Evolutionary conservation across 2,329 filamentous ascomycete genomes (phyloP).

Genomic region (Cladobotryum protrusum): DNA sequence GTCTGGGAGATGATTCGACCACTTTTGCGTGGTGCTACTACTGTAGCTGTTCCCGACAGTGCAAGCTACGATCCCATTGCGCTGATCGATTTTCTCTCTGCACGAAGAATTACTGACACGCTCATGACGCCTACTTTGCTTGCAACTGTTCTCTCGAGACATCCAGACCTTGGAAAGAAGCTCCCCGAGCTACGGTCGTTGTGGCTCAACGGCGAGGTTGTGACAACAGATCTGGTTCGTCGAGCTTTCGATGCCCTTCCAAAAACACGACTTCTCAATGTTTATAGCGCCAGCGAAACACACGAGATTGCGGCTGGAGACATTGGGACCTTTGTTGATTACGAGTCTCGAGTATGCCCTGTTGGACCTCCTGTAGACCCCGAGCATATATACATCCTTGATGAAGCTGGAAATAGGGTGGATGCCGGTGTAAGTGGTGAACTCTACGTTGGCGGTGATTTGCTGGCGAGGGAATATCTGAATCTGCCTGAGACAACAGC

Average conservation of each 20-base stretch:
- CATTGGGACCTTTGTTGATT: constrained; percentile 59
- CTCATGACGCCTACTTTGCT: constrained; percentile 78
- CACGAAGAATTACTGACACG: constrained; percentile 67
- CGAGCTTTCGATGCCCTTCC: constrained; percentile 63
- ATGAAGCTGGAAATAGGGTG: constrained; percentile 61
- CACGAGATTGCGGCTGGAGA: constrained; percentile 76
- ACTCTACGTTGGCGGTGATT: constrained; percentile 66
- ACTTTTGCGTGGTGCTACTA: constrained; percentile 67
- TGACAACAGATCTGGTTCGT: constrained; percentile 68
- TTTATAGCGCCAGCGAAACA: constrained; percentile 77
- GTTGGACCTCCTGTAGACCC: constrained; percentile 66
- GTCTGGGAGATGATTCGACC: constrained; percentile 80
- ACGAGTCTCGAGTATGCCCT: constrained; percentile 61
- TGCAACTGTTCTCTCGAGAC: constrained; percentile 64
- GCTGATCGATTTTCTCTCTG: constrained; percentile 62
- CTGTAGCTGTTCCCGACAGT: constrained; percentile 68
- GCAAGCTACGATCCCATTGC: constrained; percentile 70
- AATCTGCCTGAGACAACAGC: constrained; percentile 74
- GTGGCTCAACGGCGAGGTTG: constrained; percentile 79
- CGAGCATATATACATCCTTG: constrained; percentile 64
- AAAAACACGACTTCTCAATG: constrained; percentile 64
- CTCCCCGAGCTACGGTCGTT: constrained; percentile 63
- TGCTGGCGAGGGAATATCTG: constrained; percentile 71
- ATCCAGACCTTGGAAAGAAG: constrained; percentile 56
- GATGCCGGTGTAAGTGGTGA: constrained; percentile 60